Evolutionary conservation across 2,329 filamentous ascomycete species (phyloP).

Genomic region (Aspergillus sp.): DNA sequence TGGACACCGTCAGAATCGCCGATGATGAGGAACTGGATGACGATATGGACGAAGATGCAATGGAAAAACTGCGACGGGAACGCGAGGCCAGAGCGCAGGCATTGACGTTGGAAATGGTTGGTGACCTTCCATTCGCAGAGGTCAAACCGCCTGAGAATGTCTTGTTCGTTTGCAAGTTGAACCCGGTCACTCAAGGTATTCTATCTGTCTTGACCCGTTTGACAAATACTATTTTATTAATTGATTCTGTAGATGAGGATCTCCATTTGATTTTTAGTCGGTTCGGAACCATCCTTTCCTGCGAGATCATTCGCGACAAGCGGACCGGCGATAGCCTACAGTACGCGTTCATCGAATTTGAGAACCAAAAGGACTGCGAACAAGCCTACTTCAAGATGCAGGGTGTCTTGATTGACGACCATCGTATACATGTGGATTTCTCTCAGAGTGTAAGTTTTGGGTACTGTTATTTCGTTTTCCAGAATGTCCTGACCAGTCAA

Average conservation of each 20-base stretch:
- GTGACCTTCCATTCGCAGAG: constrained; percentile 92
- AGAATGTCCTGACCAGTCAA: constrained; percentile 12
- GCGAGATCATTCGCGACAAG: constrained; percentile 90
- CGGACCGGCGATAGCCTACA: constrained; percentile 92
- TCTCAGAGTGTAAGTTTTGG: constrained; percentile 70
- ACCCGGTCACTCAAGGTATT: constrained; percentile 74
- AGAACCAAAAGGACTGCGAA: constrained; percentile 86
- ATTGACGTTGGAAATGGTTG: constrained; percentile 93
- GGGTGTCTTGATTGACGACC: constrained; percentile 89
- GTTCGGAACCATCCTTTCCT: constrained; percentile 89
- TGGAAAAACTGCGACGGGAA: constrained; percentile 73
- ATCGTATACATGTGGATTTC: constrained; percentile 96
- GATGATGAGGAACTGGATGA: constrained; percentile 77
- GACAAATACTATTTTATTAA: constrained; percentile 7
- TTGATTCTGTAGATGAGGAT: constrained; percentile 59
- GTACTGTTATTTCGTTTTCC: neutral
- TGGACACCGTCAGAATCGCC: constrained; percentile 83
- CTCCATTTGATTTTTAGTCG: constrained; percentile 93
- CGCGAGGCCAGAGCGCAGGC: constrained; percentile 89
- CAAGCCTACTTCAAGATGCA: constrained; percentile 99
- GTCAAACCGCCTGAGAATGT: constrained; percentile 96
- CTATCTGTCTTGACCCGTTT: neutral
- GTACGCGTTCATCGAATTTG: constrained; percentile 96
- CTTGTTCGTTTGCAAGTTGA: constrained; percentile 96
- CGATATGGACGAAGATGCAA: constrained; percentile 68